These are phyloP conservation scores for Tolypocladium guangdongense DNA, from an alignment of 2,329 filamentous ascomycete genomes.

Conservation along the genomic window DNA sequence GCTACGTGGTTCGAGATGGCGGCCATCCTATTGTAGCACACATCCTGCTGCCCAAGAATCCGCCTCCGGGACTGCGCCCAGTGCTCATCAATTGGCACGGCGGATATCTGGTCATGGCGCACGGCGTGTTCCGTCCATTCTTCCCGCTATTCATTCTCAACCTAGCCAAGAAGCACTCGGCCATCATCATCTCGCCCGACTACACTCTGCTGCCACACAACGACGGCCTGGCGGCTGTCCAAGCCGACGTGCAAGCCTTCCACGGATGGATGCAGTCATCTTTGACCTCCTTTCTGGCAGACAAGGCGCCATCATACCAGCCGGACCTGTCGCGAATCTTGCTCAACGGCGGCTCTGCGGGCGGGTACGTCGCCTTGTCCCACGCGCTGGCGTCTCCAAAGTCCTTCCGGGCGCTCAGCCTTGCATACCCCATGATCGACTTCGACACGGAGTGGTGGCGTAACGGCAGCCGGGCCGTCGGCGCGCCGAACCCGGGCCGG, in stretches of 20 bases:
- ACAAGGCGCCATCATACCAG: background rate
- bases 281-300: background rate
- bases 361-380: constrained; percentile 5
- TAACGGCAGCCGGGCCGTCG: background rate
- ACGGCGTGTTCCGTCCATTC: constrained; percentile 12
- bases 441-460: background rate
- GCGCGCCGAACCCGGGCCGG: background rate
- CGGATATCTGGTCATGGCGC: constrained; percentile 11
- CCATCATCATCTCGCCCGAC: constrained; percentile 14
- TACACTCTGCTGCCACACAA: constrained; percentile 13
- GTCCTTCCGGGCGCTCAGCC: constrained; percentile 1
- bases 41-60: constrained; percentile 13
- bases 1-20: constrained; percentile 9
- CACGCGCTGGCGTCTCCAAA: constrained; percentile 4
- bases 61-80: constrained; percentile 10
- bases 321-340: background rate
- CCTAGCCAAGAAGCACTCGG: constrained; percentile 12
- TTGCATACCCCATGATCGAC: constrained; percentile 7
- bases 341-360: constrained; percentile 3
- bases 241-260: constrained; percentile 15
- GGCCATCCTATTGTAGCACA: constrained; percentile 10
- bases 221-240: constrained; percentile 13
- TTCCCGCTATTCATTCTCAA: constrained; percentile 12
- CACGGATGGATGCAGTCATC: constrained; percentile 5
- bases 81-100: constrained; percentile 15